phyloP scores from a whole-genome alignment of 331 rosid genomes.

The Rhamnella rubrinervis region DNA sequence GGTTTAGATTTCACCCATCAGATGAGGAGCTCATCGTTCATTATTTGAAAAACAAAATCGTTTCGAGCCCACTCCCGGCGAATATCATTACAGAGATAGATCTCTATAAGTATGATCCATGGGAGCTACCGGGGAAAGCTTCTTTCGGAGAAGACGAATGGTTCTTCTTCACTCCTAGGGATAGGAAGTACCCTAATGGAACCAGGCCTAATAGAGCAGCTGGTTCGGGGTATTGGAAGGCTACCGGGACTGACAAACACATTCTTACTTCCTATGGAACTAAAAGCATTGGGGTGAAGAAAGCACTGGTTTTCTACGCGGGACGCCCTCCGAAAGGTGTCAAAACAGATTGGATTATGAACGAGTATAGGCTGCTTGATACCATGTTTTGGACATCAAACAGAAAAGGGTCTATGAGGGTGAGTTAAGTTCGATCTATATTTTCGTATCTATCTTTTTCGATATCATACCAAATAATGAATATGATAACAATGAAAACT shows the following conservation, averaged over 20 bases:
- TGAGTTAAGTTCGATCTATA: constrained; percentile 23
- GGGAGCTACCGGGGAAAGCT: constrained; percentile 71
- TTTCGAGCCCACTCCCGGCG: constrained; percentile 65
- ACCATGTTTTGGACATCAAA: constrained; percentile 37
- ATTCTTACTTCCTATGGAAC: constrained; percentile 58
- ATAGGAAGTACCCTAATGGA: constrained; percentile 78
- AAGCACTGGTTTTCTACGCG: constrained; percentile 64
- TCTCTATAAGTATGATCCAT: constrained; percentile 66
- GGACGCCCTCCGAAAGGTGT: constrained; percentile 72
- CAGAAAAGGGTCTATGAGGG: constrained; percentile 61
- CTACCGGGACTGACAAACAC: constrained; percentile 72
- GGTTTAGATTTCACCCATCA: constrained; percentile 81
- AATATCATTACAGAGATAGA: constrained; percentile 62
- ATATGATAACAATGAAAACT: too few relatives aligned
- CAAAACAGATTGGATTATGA: constrained; percentile 79
- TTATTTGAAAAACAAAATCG: constrained; percentile 60
- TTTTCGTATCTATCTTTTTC: background rate
- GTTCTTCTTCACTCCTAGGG: constrained; percentile 75
- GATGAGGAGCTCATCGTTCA: constrained; percentile 73
- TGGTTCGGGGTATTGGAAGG: constrained; percentile 76
- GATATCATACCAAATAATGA: too few relatives aligned
- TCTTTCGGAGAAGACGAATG: constrained; percentile 71
- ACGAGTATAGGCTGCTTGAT: constrained; percentile 66
- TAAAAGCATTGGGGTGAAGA: constrained; percentile 66
- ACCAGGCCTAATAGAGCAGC: constrained; percentile 78